phyloP scores from a whole-genome alignment of 2,329 filamentous ascomycete species.

The Verticillium klebahnii region DNA sequence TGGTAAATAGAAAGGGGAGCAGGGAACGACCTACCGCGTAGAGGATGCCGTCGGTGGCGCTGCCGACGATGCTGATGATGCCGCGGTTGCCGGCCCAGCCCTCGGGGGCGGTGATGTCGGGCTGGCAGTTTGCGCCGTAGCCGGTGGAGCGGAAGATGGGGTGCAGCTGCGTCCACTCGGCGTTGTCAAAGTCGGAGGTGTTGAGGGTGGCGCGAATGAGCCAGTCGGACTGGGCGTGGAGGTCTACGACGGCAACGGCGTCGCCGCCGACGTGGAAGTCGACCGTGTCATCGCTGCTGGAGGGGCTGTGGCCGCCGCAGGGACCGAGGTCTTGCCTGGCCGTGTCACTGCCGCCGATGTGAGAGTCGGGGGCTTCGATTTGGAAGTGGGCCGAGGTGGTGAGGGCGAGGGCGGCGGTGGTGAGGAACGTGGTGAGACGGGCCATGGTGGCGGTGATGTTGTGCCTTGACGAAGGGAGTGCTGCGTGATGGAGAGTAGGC shows the following conservation, averaged over 20 bases:
- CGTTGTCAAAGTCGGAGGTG: slow-evolving; percentile 26
- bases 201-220: slow-evolving; percentile 55
- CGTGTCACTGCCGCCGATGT: slow-evolving; percentile 44
- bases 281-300: slow-evolving; percentile 31
- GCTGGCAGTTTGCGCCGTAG: slow-evolving; percentile 49
- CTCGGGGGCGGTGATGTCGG: slow-evolving; percentile 40
- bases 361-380: slow-evolving; percentile 37
- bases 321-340: slow-evolving; percentile 39
- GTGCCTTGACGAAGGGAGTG: background rate
- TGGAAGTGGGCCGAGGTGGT: slow-evolving; percentile 49
- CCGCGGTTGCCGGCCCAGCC: slow-evolving; percentile 52
- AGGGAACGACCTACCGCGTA: slow-evolving; percentile 42
- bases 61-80: slow-evolving; percentile 45
- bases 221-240: slow-evolving; percentile 50
- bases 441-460: slow-evolving; percentile 9
- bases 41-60: slow-evolving; percentile 50
- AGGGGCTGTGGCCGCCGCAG: slow-evolving; percentile 49
- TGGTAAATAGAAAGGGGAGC: background rate
- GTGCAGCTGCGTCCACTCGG: slow-evolving; percentile 51
- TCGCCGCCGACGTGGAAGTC: slow-evolving; percentile 56
- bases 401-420: slow-evolving; percentile 26
- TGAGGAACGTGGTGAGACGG: slow-evolving; percentile 24
- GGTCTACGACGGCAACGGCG: slow-evolving; percentile 40
- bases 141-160: slow-evolving; percentile 51
- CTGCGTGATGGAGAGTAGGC: background rate